phyloP scores from a whole-genome alignment of 106 monocot genomes.

The Allium sativum region DNA sequence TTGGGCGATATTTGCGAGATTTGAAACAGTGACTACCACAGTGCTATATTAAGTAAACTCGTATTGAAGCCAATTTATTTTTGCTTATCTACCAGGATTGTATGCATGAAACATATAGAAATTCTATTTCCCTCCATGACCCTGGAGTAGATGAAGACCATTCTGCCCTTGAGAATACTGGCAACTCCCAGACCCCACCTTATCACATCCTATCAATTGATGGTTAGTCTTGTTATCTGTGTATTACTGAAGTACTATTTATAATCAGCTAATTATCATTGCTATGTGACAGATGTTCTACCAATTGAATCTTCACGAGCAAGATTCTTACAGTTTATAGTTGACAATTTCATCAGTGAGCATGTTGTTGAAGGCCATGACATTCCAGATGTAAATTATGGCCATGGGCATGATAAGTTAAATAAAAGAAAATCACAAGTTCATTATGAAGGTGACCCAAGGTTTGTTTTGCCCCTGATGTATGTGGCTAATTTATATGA shows the following conservation, averaged over 20 bases:
- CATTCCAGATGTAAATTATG: constrained; percentile 27
- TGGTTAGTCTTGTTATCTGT: constrained; percentile 22
- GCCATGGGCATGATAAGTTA: constrained; percentile 40
- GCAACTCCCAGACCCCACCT: constrained; percentile 38
- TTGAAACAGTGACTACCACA: too few species aligned
- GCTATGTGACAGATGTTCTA: constrained; percentile 48
- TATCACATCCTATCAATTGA: constrained; percentile 42
- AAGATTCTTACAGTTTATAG: constrained; percentile 69
- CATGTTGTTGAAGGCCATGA: constrained; percentile 58
- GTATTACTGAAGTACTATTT: background rate
- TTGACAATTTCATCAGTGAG: constrained; percentile 67
- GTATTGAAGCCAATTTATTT: background rate
- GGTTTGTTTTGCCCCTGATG: constrained; percentile 89
- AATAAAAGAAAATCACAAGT: constrained; percentile 62
- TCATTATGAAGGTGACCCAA: constrained; percentile 74
- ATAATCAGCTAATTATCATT: background rate
- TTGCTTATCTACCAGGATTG: constrained; percentile 46
- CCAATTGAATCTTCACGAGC: constrained; percentile 80
- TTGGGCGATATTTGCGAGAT: too few species aligned
- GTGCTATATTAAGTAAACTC: too few species aligned
- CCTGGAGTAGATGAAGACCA: constrained; percentile 53
- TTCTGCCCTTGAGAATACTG: constrained; percentile 43
- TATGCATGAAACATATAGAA: constrained; percentile 60
- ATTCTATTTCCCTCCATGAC: constrained; percentile 57
- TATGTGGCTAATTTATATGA: constrained; percentile 96